phyloP scores from a whole-genome alignment of 805 yeast species.

The Yamadazyma akitaensis region DNA sequence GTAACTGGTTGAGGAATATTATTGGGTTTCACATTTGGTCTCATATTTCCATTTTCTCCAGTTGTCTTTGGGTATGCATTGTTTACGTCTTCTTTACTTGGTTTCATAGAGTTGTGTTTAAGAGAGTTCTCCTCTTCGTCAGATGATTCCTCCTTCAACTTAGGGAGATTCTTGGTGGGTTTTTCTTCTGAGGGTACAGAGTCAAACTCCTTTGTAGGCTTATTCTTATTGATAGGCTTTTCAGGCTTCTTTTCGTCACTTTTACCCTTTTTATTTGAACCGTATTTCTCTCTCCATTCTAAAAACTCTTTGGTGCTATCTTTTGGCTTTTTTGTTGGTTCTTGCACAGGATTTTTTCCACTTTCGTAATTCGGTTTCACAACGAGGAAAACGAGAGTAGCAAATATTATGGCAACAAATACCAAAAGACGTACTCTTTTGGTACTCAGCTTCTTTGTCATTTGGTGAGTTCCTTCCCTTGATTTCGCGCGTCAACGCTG shows the following conservation, averaged over 20 bases:
- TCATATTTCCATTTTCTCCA: neutral
- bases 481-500: neutral
- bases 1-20: neutral
- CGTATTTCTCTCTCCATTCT: conserved; percentile 10
- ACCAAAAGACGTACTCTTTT: conserved; percentile 9
- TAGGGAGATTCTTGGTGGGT: neutral
- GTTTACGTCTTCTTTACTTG: too few species aligned
- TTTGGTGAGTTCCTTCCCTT: neutral
- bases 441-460: conserved; percentile 10
- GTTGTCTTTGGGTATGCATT: neutral
- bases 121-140: neutral
- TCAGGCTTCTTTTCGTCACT: neutral
- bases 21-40: conserved; percentile 2
- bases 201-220: neutral
- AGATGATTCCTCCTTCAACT: neutral
- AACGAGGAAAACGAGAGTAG: neutral
- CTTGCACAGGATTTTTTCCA: neutral
- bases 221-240: neutral
- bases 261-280: neutral
- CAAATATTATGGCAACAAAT: conserved; percentile 4
- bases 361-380: neutral
- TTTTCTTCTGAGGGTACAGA: neutral
- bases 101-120: neutral
- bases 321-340: conserved; percentile 1
- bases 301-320: conserved; percentile 6